Percentiles rank a stretch among this genome's conserved stretches.
Conservation (phyloP, 495 filamentous ascomycete genomes). For the Talaromyces stipitatus region DNA sequence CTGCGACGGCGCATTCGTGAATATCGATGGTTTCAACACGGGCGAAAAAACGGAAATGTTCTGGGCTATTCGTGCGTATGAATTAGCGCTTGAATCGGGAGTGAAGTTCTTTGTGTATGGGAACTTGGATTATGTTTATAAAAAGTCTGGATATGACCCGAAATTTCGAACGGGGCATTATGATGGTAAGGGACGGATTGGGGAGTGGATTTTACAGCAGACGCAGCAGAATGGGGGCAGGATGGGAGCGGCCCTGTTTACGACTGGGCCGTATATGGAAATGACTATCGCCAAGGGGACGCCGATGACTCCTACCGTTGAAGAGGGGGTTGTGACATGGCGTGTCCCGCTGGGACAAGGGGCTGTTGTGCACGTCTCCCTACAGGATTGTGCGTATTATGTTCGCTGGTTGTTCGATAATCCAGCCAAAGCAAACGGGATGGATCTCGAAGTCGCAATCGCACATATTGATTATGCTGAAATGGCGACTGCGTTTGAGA, state of each 20-base stretch:
- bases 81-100: conserved; percentile 41
- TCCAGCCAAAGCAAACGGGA: conserved; percentile 34
- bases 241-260: conserved; percentile 29
- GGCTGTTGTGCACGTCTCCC: conserved; percentile 34
- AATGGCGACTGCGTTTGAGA: conserved; percentile 40
- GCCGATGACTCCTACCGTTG: neutral
- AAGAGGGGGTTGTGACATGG: conserved; percentile 33
- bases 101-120: conserved; percentile 46
- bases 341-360: conserved; percentile 34
- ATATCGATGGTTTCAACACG: conserved; percentile 45
- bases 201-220: conserved; percentile 35
- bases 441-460: conserved; percentile 45
- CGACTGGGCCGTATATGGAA: conserved; percentile 48
- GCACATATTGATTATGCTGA: conserved; percentile 38
- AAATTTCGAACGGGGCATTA: conserved; percentile 43
- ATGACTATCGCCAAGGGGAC: neutral
- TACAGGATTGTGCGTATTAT: conserved; percentile 48
- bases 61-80: conserved; percentile 49
- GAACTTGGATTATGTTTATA: conserved; percentile 37
- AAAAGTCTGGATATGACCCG: conserved; percentile 37
- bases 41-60: conserved; percentile 48
- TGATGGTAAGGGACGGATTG: conserved; percentile 48
- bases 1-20: conserved; percentile 44
- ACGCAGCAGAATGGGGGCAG: neutral
- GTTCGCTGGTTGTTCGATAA: conserved; percentile 51